Evolutionary conservation across 1,284 basidiomycete species (phyloP), one percentile per base, ranked within the genome.

Genomic region (Ceratobasidium sp.): DNA sequence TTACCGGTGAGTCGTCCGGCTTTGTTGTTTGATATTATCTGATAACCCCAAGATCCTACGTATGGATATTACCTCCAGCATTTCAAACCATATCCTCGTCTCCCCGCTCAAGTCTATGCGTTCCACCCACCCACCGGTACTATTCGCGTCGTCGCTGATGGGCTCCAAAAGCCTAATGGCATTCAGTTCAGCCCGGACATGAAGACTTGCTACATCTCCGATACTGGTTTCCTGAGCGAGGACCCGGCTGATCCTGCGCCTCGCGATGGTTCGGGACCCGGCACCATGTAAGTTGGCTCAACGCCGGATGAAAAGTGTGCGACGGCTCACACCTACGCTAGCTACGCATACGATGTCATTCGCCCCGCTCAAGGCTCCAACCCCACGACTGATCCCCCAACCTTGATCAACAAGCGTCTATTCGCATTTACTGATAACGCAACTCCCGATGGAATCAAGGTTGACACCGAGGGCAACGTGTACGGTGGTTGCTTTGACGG

Each of bases 71-170:
- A 87, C 54, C 84, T 67, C 2, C 64, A 87, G 73, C 78, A 82
- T 55, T 93, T 92, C 81, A 85, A 90, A 58, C 85, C 86, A 0
- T 73, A 77, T 0, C 88, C 88, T 1, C 80, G 86, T 45, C 76
- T 92, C 47, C 90, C 88, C 2, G 86, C 84, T 55, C 90, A 92
- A 74, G 88, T 92, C 1, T 93, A 92, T 74, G 82, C 87, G 13
- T 86, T 91, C 72, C 85, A 91, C 74, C 85, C 86, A 10, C 80
- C 80, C 12, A 88, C 86, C 0, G 83, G 89, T 7, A 78, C 82
- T 13, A 83, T 93, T 1, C 83, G 84, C 5, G 87, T 89, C 1
- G 87, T 91, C 2, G 89, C 90, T 0, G 88, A 90, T 71, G 86
- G 85, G 34, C 86, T 91, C 73, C 80, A 83, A 71, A 80, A 80